phyloP scores from a whole-genome alignment of 208 protist genomes.

The Crithidia bombi region DNA sequence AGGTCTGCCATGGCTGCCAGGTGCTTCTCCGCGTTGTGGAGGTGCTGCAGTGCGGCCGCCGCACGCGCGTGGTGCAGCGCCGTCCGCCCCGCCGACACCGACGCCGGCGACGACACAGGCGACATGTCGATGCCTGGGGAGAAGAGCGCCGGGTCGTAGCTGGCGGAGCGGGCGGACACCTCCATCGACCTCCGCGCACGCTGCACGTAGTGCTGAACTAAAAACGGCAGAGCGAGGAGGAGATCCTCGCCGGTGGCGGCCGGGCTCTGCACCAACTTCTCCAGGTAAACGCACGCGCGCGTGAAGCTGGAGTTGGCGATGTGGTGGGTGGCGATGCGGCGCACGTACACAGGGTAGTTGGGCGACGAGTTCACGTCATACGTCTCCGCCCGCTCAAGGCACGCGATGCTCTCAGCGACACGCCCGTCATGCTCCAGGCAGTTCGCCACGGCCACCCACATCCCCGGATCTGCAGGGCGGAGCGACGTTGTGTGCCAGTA shows the following conservation, averaged over 20 bases:
- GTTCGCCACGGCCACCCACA: constrained; percentile 90
- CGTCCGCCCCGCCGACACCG: constrained; percentile 5
- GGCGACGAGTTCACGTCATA: constrained; percentile 49
- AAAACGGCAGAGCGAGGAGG: constrained; percentile 65
- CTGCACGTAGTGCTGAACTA: constrained; percentile 67
- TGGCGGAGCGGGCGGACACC: constrained; percentile 50
- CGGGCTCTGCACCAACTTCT: constrained; percentile 57
- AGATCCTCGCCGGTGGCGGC: constrained; percentile 52
- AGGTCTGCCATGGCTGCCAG: constrained; percentile 26
- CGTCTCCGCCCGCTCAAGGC: constrained; percentile 77
- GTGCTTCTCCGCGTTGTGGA: constrained; percentile 29
- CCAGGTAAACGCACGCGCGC: constrained; percentile 67
- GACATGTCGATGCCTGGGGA: constrained; percentile 9
- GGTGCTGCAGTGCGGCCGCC: constrained; percentile 30
- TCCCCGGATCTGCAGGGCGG: constrained; percentile 94
- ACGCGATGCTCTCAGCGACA: constrained; percentile 65
- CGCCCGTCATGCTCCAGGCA: constrained; percentile 81
- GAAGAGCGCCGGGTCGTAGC: constrained; percentile 46
- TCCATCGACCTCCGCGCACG: constrained; percentile 58
- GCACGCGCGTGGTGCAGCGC: constrained; percentile 22
- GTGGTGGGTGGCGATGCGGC: constrained; percentile 72
- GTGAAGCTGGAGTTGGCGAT: constrained; percentile 51
- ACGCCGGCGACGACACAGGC: constrained; percentile 5
- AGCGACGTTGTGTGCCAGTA: constrained; percentile 94
- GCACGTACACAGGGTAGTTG: constrained; percentile 71